A percentile compares a stretch with the other conserved stretches of the same genome.
These are phyloP conservation scores for Mucor piriformis DNA, from an alignment of 371 early-diverging fungal species.

Conservation along the genomic window DNA sequence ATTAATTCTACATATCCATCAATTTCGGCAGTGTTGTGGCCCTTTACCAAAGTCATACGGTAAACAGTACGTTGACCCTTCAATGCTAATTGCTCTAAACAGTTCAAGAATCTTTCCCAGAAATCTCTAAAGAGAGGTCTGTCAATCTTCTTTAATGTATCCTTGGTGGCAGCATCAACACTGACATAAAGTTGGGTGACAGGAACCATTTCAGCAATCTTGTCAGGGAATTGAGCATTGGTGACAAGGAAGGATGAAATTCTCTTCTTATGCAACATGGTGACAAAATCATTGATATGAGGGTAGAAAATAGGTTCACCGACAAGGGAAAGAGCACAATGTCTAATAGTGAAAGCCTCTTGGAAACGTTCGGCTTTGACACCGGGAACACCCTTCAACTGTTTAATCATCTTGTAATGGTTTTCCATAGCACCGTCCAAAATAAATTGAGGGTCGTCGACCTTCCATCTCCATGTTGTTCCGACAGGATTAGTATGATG, in stretches of 20 bases:
- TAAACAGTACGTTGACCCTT: slow-evolving; percentile 80
- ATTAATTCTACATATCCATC: slow-evolving; percentile 76
- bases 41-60: slow-evolving; percentile 81
- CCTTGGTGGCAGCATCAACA: slow-evolving; percentile 82
- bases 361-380: slow-evolving; percentile 76
- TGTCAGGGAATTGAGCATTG: slow-evolving; percentile 83
- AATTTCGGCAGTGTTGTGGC: slow-evolving; percentile 74
- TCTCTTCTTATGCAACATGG: slow-evolving; percentile 65
- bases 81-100: slow-evolving; percentile 66
- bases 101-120: slow-evolving; percentile 80
- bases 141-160: slow-evolving; percentile 78
- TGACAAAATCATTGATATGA: slow-evolving; percentile 81
- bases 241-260: slow-evolving; percentile 84
- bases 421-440: slow-evolving; percentile 76
- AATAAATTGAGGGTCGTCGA: slow-evolving; percentile 74
- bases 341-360: slow-evolving; percentile 71
- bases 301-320: slow-evolving; percentile 88
- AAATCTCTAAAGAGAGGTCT: slow-evolving; percentile 81
- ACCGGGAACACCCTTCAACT: slow-evolving; percentile 80
- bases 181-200: slow-evolving; percentile 83
- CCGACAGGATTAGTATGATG: slow-evolving; percentile 85
- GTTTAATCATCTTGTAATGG: slow-evolving; percentile 81
- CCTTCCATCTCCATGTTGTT: slow-evolving; percentile 78
- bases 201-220: slow-evolving; percentile 66
- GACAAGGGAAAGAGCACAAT: slow-evolving; percentile 75